Percentiles rank a stretch among this genome's conserved stretches.
Conservation (phyloP, 305 asterid genomes). For the Fraxinus ornus region DNA sequence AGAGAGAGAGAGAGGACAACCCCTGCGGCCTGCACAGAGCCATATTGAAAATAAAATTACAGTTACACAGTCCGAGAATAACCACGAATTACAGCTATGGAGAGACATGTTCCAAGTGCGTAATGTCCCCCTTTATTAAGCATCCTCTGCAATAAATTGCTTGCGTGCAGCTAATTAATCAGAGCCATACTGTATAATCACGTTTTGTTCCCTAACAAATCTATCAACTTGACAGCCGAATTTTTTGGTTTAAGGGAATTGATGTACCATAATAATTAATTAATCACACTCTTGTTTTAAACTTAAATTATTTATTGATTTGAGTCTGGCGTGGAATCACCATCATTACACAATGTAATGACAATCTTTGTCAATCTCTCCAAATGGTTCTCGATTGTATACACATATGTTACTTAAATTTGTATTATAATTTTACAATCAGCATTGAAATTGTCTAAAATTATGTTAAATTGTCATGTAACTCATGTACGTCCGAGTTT, state of each 20-base stretch:
- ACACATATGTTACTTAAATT: neutral
- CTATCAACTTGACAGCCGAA: neutral
- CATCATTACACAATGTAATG: neutral
- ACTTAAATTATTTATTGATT: neutral
- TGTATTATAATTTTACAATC: neutral
- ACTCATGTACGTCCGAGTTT: no score
- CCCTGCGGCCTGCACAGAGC: neutral
- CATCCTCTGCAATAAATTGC: constrained; percentile 20
- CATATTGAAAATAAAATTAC: constrained; percentile 27
- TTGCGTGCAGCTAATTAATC: constrained; percentile 1
- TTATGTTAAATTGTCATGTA: no score
- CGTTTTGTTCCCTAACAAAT: constrained; percentile 31
- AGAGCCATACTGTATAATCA: constrained; percentile 32
- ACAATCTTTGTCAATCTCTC: neutral
- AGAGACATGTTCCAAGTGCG: constrained; percentile 24
- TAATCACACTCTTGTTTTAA: neutral
- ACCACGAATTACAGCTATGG: constrained; percentile 27
- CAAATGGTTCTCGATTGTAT: neutral
- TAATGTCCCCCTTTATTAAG: constrained; percentile 18
- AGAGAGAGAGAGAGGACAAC: no score
- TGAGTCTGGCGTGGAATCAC: neutral
- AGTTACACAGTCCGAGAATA: constrained; percentile 6
- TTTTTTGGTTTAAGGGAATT: neutral
- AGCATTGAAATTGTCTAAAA: no score
- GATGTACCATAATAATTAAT: neutral